These are phyloP conservation scores for Candida nanaspora DNA, from an alignment of 805 yeast species.

Conservation along the genomic window DNA sequence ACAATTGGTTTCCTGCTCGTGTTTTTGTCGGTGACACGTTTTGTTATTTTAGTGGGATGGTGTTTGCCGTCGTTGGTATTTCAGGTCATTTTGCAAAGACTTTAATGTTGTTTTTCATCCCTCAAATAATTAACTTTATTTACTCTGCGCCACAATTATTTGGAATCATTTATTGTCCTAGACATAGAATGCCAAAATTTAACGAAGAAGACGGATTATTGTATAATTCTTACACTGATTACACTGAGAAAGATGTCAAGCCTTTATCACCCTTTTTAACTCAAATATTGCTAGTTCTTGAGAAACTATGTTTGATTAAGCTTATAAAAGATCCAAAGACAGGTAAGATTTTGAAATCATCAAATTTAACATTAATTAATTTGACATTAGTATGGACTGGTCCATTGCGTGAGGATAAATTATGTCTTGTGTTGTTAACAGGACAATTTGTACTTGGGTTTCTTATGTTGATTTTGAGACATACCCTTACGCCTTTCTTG, in stretches of 20 bases:
- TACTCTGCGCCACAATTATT: constrained; percentile 92
- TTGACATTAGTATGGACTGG: constrained; percentile 80
- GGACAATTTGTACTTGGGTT: constrained; percentile 66
- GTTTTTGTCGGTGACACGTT: constrained; percentile 98
- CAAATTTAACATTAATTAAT: constrained; percentile 86
- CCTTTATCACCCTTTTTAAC: constrained; percentile 26
- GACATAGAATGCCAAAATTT: constrained; percentile 86
- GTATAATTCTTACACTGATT: constrained; percentile 59
- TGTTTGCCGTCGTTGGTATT: constrained; percentile 93
- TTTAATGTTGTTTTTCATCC: constrained; percentile 73
- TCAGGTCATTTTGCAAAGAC: constrained; percentile 96
- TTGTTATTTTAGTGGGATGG: constrained; percentile 98
- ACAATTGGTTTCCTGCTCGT: constrained; percentile 84
- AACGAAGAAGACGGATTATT: constrained; percentile 60
- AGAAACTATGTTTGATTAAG: constrained; percentile 41
- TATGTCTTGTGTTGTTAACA: constrained; percentile 53
- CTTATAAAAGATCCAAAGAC: constrained; percentile 23
- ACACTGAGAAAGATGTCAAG: constrained; percentile 27
- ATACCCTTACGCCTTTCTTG: constrained; percentile 74
- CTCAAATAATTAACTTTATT: constrained; percentile 84
- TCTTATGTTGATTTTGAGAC: constrained; percentile 62
- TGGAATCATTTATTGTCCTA: constrained; percentile 84
- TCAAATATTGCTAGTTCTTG: constrained; percentile 38
- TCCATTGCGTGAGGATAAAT: constrained; percentile 76
- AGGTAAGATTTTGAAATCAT: constrained; percentile 35